Percentiles rank a stretch among this genome's conserved stretches.
Conservation (phyloP, 2,329 filamentous ascomycete species). For the Aureobasidium uvarum region DNA sequence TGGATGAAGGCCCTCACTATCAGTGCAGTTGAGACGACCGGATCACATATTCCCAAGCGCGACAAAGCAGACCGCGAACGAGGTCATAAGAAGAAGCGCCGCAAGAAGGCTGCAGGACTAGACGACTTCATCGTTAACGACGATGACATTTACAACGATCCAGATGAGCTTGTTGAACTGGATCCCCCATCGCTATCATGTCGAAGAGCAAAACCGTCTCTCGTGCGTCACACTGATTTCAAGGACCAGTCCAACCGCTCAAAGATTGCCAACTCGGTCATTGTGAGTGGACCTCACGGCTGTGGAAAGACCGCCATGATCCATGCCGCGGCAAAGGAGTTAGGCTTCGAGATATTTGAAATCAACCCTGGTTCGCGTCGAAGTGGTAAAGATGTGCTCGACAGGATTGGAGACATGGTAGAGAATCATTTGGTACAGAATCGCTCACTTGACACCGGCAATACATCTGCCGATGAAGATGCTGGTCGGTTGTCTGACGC, state of each 20-base stretch:
- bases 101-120: slow-evolving; percentile 64
- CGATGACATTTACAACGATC: slow-evolving; percentile 63
- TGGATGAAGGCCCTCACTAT: slow-evolving; percentile 80
- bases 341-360: slow-evolving; percentile 93
- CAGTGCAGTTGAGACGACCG: slow-evolving; percentile 67
- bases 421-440: slow-evolving; percentile 84
- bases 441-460: slow-evolving; percentile 33
- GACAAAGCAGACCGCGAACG: slow-evolving; percentile 28
- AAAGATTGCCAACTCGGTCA: slow-evolving; percentile 69
- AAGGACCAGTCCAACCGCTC: slow-evolving; percentile 32
- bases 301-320: slow-evolving; percentile 92
- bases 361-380: slow-evolving; percentile 81
- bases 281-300: slow-evolving; percentile 85
- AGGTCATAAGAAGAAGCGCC: slow-evolving; percentile 60
- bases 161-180: slow-evolving; percentile 62
- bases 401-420: slow-evolving; percentile 95
- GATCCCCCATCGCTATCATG: slow-evolving; percentile 42
- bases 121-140: slow-evolving; percentile 78
- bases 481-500: slow-evolving; percentile 44
- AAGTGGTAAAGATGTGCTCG: slow-evolving; percentile 84
- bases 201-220: slow-evolving; percentile 31
- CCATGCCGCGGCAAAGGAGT: slow-evolving; percentile 85
- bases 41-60: slow-evolving; percentile 1
- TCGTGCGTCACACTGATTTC: slow-evolving; percentile 23
- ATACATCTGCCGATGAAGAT: slow-evolving; percentile 39